phyloP scores from a whole-genome alignment of 2,329 filamentous ascomycete species.

The Epichloe typhina region DNA sequence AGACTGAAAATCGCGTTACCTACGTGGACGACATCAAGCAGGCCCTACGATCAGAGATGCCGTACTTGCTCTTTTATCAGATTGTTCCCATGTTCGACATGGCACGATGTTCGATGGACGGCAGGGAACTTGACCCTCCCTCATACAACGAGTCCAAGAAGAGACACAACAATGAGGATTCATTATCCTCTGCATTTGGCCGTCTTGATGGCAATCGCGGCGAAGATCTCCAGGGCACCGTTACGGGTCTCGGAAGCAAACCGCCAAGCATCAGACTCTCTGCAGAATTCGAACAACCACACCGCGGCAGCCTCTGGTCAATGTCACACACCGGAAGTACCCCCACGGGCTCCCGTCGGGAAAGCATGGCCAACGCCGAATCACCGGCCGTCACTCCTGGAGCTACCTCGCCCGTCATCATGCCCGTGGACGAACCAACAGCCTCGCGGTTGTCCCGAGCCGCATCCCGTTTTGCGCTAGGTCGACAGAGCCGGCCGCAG shows the following conservation, averaged over 20 bases:
- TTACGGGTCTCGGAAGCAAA: slow-evolving; percentile 18
- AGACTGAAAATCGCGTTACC: slow-evolving; percentile 51
- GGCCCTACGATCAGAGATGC: slow-evolving; percentile 73
- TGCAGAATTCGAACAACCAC: slow-evolving; percentile 35
- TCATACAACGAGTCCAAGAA: slow-evolving; percentile 42
- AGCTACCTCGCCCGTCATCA: slow-evolving; percentile 23
- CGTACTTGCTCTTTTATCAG: slow-evolving; percentile 92
- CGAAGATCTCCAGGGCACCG: slow-evolving; percentile 13
- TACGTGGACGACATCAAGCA: slow-evolving; percentile 66
- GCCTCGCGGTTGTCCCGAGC: slow-evolving; percentile 43
- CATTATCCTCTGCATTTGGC: slow-evolving; percentile 2
- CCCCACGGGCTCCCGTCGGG: slow-evolving; percentile 29
- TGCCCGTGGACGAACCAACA: slow-evolving; percentile 40
- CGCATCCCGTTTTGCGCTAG: slow-evolving; percentile 39
- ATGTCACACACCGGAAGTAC: slow-evolving; percentile 21
- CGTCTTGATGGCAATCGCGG: slow-evolving; percentile 8
- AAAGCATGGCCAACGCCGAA: slow-evolving; percentile 37
- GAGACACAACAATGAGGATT: slow-evolving; percentile 18
- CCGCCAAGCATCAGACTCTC: slow-evolving; percentile 42
- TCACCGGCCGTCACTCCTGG: slow-evolving; percentile 26
- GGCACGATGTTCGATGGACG: slow-evolving; percentile 32
- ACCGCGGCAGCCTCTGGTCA: slow-evolving; percentile 33
- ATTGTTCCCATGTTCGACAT: slow-evolving; percentile 76
- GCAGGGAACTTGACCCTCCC: slow-evolving; percentile 38
- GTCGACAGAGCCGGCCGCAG: slow-evolving; percentile 37